Evolutionary conservation across 331 rosid species (phyloP).

Genomic region (Acacia concinna): DNA sequence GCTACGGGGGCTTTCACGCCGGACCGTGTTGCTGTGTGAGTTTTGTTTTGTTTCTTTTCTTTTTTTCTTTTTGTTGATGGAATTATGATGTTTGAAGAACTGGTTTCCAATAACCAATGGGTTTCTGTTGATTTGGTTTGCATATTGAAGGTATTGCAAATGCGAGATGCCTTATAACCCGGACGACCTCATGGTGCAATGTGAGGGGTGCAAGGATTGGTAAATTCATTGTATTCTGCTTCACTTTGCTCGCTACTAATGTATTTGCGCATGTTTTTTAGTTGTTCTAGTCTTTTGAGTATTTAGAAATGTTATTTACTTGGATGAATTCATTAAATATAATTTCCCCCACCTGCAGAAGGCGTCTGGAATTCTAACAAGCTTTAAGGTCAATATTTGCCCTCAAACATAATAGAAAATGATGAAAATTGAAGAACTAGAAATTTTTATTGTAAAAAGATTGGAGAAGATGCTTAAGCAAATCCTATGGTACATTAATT

Average conservation of each 20-base stretch:
- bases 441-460: not conserved
- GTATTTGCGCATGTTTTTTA: constrained; percentile 2
- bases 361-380: constrained; percentile 1
- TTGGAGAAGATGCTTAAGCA: not conserved
- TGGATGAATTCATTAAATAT: not conserved
- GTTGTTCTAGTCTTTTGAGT: not conserved
- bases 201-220: constrained; percentile 72
- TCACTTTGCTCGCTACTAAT: constrained; percentile 15
- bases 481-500: not conserved
- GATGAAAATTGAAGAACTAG: not conserved
- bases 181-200: constrained; percentile 89
- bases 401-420: not conserved
- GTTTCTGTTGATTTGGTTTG: constrained; percentile 26
- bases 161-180: constrained; percentile 95
- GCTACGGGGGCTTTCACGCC: constrained; percentile 77
- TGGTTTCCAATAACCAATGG: constrained; percentile 7
- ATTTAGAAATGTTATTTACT: not conserved
- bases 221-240: constrained; percentile 24
- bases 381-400: constrained; percentile 1
- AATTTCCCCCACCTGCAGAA: constrained; percentile 9
- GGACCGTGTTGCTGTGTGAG: constrained; percentile 89
- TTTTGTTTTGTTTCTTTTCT: not conserved
- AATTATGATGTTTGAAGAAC: not conserved
- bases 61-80: not conserved
- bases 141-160: constrained; percentile 74